Base-by-base conservation (phyloP, 768 basidiomycete genomes). In the Mycena pura region DNA sequence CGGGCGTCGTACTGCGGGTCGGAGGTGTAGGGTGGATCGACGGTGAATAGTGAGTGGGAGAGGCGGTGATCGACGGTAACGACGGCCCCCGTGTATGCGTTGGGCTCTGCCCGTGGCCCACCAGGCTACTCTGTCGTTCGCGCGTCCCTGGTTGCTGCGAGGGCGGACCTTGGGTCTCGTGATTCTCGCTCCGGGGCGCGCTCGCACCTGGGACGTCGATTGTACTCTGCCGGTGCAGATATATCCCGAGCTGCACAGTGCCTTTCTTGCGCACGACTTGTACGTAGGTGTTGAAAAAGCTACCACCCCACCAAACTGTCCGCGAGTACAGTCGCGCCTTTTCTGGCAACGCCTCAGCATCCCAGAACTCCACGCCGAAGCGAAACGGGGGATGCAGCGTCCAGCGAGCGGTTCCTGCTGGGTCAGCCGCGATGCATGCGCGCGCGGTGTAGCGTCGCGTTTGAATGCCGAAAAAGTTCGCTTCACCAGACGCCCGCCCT, bases 311-410 rank as follows among this genome's bases (percentile, higher is more conserved):
- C 86, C 92, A 95, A 52, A 96, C 82, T 3, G 95, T 97, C 54
- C 88, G 86, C 8, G 91, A 93, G 72, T 96, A 88, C 49, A 92
- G 74, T 15, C 93, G 82, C 49, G 87, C 86, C 76, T 95, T 96
- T 76, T 96, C 95, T 58, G 88, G 89, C 36, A 97, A 80, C 31
- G 80, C 76, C 61, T 91, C 89, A 19, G 94, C 82, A 68, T 91
- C 90, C 90, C 92, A 96, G 71, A 96, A 96, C 74, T 96, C 95
- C 50, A 94, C 92, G 9, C 86, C 85, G 70, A 96, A 93, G 21
- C 95, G 85, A 74, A 82, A 91, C 0, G 95, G 95, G 43, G 90
- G 87, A 69, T 86, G 85, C n/a, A 84, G 79, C 0, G 88, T 83
- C 88, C 89, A 93, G 31, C 76, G 76, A 9, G 64, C 65, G 74